Evolutionary conservation across 768 basidiomycete genomes (phyloP), one percentile per base, ranked within the genome.

Genomic region (Phanerodontia chrysosporium): DNA sequence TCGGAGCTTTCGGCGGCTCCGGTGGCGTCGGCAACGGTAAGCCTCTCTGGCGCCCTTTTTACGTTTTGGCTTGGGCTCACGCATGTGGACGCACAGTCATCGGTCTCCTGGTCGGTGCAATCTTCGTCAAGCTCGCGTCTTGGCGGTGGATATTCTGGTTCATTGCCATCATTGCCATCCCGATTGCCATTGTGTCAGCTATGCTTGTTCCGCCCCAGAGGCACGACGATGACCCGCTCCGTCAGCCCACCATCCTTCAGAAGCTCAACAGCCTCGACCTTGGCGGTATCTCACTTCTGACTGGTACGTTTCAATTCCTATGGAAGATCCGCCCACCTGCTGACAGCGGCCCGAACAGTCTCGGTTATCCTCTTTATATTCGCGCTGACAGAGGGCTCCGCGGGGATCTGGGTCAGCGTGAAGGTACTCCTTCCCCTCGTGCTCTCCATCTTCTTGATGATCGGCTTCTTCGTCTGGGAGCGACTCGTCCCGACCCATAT

Each of bases 131-230:
- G 42, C 65, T 61, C 29, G 65, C 69, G 1, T 62, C 68, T 10
- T 78, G 76, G 73, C 64, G 59, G 18, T 76, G 76, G 76, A 73
- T 76, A 45, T 79, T 79, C 67, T 76, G 71, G 52, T 70, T 78
- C 56, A 69, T 74, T 16, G 69, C 74, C 29, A 73, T 78, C 60
- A 60, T 79, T 32, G 64, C 65, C 32, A 49, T 71, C 16, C 63
- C 65, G 8, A 64, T 70, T 32, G 63, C 67, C 39, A 32, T 63
- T 16, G 32, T 69, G 18, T 62, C 63, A 16, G 51, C 65, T 10
- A 52, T 73, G 45, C 44, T 73, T 42, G 57, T 73, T 30, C 72
- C 73, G 4, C 62, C 44, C 7, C 53, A 46, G 3, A 14, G n/a
- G 5, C 46, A 49, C 24, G 13, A 29, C 12, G 27, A 24, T 7